phyloP scores from a whole-genome alignment of 2,329 filamentous ascomycete genomes.

The Trichophyton simii region DNA sequence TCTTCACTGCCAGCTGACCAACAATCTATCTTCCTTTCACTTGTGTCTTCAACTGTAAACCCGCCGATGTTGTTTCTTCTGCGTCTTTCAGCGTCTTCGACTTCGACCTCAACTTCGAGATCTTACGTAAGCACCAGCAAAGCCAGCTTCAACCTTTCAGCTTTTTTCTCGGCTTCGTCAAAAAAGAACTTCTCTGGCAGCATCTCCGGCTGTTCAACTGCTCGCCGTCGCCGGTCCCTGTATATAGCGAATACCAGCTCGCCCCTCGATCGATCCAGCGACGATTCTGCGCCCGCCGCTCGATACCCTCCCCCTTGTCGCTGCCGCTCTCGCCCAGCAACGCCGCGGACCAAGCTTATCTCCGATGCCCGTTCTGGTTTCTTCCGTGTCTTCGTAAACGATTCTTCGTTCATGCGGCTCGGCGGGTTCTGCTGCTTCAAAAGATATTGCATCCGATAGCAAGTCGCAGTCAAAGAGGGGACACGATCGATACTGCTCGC shows the following conservation, averaged over 20 bases:
- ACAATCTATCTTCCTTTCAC: neutral
- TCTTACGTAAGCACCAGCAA: neutral
- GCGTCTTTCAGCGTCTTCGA: neutral
- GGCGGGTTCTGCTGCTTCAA: constrained; percentile 16
- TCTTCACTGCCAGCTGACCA: neutral
- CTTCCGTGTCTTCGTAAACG: neutral
- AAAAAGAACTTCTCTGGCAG: neutral
- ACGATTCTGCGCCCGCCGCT: neutral
- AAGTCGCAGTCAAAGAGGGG: neutral
- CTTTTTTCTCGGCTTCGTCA: too few relatives aligned
- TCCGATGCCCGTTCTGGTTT: constrained; percentile 6
- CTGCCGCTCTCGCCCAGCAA: neutral
- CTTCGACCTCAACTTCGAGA: neutral
- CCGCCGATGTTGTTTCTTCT: neutral
- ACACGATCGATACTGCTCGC: neutral
- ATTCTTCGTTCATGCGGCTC: constrained; percentile 8
- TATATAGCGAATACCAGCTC: neutral
- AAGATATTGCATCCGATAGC: constrained; percentile 17
- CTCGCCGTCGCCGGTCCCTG: neutral
- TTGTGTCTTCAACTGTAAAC: neutral
- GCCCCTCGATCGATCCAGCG: neutral
- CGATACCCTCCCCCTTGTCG: neutral
- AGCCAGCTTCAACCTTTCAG: neutral
- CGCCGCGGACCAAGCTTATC: constrained; percentile 7
- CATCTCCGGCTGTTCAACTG: neutral